Conservation (phyloP, 2,329 filamentous ascomycete genomes). For the Colletotrichum tabaci region DNA sequence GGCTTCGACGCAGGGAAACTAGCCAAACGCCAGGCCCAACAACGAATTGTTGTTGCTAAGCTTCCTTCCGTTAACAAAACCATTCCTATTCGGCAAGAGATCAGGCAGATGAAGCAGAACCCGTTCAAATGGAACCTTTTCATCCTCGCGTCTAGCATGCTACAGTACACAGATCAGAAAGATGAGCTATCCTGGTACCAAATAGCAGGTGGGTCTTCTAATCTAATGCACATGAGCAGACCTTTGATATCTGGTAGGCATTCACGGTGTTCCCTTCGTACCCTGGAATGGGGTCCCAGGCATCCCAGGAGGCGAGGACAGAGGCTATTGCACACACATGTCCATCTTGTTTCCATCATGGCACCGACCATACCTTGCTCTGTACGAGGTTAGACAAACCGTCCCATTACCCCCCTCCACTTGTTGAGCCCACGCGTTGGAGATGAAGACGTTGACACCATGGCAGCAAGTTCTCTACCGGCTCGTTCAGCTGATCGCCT, state of each 20-base stretch:
- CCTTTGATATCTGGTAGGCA: constrained; percentile 64
- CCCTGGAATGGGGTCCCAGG: constrained; percentile 68
- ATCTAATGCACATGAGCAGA: not conserved
- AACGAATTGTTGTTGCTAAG: constrained; percentile 60
- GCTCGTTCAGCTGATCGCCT: constrained; percentile 59
- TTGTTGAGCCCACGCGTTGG: not conserved
- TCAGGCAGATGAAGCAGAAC: constrained; percentile 76
- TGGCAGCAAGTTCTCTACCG: constrained; percentile 57
- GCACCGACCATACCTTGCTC: constrained; percentile 84
- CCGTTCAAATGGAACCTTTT: constrained; percentile 82
- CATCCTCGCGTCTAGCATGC: constrained; percentile 79
- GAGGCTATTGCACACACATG: constrained; percentile 84
- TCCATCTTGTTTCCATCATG: constrained; percentile 84
- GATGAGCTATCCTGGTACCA: constrained; percentile 82
- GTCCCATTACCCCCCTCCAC: too few species aligned
- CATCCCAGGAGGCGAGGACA: constrained; percentile 65
- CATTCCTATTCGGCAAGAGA: constrained; percentile 71
- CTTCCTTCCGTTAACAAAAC: constrained; percentile 59
- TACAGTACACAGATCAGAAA: constrained; percentile 77
- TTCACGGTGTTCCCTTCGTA: constrained; percentile 82
- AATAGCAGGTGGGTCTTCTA: constrained; percentile 73
- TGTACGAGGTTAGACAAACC: constrained; percentile 65
- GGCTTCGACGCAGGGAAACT: constrained; percentile 60
- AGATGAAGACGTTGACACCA: not conserved
- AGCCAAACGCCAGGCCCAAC: constrained; percentile 56